Conservation (phyloP, 164 flowering plant genomes). For the Kalanchoe fedtschenkoi region DNA sequence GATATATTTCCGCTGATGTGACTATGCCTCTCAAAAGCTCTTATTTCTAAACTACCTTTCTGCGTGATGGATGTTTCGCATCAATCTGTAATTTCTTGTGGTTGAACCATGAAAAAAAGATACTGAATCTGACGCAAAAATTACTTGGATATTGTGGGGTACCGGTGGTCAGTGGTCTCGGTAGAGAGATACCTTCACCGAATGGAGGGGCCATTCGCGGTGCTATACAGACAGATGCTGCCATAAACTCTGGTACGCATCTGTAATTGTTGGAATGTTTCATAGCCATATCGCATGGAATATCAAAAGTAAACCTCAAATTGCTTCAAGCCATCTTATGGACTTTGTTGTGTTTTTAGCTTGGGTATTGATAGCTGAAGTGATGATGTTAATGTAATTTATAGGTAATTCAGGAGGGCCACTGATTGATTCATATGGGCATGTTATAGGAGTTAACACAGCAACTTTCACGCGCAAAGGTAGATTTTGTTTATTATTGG, state of each 20-base stretch:
- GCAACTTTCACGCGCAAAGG: constrained; percentile 94
- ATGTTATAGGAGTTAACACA: constrained; percentile 88
- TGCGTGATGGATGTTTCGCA: not conserved
- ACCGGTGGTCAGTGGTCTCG: constrained; percentile 89
- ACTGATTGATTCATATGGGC: constrained; percentile 71
- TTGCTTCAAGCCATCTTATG: not conserved
- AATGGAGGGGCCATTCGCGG: constrained; percentile 76
- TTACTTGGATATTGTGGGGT: constrained; percentile 3
- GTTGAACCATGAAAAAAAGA: not conserved
- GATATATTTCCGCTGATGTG: not conserved
- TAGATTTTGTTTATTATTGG: constrained; percentile 10
- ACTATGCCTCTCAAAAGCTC: not conserved
- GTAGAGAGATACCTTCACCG: constrained; percentile 89
- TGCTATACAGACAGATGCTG: constrained; percentile 93
- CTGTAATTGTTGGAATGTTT: not conserved
- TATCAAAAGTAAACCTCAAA: too few relatives aligned
- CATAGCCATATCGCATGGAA: too few relatives aligned
- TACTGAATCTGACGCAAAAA: not conserved
- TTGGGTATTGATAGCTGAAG: too few relatives aligned
- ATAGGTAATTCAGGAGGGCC: constrained; percentile 97
- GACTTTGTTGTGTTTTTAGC: constrained; percentile 1
- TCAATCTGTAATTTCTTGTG: too few relatives aligned
- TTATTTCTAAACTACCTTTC: not conserved
- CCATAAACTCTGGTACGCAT: constrained; percentile 69
- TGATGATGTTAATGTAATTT: not conserved